Conservation (phyloP, 75 land plant species). For the Gnetum montanum region DNA sequence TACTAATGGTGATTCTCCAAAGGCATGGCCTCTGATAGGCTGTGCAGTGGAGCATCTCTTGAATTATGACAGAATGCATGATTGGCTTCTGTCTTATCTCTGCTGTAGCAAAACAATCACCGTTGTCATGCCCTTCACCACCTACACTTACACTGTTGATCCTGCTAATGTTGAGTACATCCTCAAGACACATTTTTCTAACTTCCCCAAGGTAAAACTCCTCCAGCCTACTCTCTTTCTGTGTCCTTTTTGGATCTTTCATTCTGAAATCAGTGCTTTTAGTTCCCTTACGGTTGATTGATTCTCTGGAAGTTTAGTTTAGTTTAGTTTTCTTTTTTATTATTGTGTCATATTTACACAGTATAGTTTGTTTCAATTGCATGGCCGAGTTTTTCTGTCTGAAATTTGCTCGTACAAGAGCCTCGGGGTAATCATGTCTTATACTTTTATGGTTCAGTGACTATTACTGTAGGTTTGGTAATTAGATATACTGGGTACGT, state of each 20-base stretch:
- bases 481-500: no score
- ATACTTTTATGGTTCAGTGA: no score
- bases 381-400: no score
- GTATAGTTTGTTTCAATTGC: no score
- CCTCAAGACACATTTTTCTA: slow-evolving; percentile 63
- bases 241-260: neutral
- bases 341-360: neutral
- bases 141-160: slow-evolving; percentile 68
- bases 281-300: neutral
- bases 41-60: slow-evolving; percentile 48
- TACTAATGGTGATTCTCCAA: no score
- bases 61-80: slow-evolving; percentile 76
- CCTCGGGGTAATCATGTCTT: no score
- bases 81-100: slow-evolving; percentile 75
- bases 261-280: neutral
- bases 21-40: slow-evolving; percentile 86
- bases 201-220: slow-evolving; percentile 61
- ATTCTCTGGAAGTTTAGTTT: neutral
- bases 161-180: slow-evolving; percentile 78
- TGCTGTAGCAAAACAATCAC: slow-evolving; percentile 25
- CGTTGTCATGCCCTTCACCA: slow-evolving; percentile 53
- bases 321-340: neutral
- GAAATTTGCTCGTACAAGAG: no score
- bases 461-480: no score
- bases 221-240: neutral